Evolutionary conservation across 371 early-diverging fungal species (phyloP).

Genomic region (Parasitella parasitica): DNA sequence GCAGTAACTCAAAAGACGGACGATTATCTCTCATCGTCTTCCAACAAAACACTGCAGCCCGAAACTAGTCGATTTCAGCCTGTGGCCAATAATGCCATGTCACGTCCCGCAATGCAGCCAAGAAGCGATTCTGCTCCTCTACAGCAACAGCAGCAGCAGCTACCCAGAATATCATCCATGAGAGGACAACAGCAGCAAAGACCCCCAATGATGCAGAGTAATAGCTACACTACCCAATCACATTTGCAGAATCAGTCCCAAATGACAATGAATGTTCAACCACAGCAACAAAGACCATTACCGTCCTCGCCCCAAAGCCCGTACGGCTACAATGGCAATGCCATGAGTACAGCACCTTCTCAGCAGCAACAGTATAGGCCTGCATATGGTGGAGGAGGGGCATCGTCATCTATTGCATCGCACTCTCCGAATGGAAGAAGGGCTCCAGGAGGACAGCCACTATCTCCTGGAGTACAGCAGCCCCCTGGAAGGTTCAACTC

Average conservation of each 20-base stretch:
- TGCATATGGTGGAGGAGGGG: not conserved
- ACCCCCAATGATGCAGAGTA: not conserved
- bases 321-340: not conserved
- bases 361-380: slow-evolving; percentile 4
- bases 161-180: slow-evolving; percentile 12
- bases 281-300: not conserved
- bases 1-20: slow-evolving; percentile 30
- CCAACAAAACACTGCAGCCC: slow-evolving; percentile 2
- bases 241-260: not conserved
- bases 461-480: slow-evolving; percentile 7
- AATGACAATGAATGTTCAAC: not conserved
- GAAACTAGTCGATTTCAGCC: not conserved
- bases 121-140: not conserved
- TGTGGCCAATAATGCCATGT: not conserved
- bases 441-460: not conserved
- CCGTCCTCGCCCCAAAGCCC: slow-evolving; percentile 4
- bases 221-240: not conserved
- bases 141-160: not conserved
- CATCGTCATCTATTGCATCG: not conserved
- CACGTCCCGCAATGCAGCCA: not conserved
- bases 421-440: slow-evolving; percentile 4
- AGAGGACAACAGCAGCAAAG: not conserved
- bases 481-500: slow-evolving; percentile 15
- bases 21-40: slow-evolving; percentile 14
- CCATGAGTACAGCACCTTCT: not conserved